Conservation (phyloP, 768 basidiomycete species). For the Tubosaeta sp. region DNA sequence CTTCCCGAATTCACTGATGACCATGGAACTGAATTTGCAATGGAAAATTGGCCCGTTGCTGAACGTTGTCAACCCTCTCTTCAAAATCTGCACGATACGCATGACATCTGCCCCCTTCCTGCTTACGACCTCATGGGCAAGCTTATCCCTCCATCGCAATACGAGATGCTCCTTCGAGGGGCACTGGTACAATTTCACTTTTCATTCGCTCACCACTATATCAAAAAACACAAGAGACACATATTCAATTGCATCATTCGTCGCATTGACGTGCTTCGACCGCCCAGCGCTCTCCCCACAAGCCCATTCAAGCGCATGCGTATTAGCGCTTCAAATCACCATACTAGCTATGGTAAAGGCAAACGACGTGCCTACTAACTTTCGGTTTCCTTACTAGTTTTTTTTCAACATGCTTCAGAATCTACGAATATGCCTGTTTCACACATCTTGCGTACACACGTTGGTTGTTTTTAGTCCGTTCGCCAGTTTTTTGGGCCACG, state of each 20-base stretch:
- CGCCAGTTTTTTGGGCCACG: no score
- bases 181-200: not conserved
- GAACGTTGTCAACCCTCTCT: not conserved
- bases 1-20: no score
- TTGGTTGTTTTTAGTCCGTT: no score
- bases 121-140: not conserved
- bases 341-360: no score
- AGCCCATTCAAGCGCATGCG: no score
- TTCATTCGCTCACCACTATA: not conserved
- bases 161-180: not conserved
- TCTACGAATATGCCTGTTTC: no score
- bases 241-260: not conserved
- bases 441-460: no score
- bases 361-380: no score
- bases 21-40: not conserved
- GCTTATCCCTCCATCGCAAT: not conserved
- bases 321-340: no score
- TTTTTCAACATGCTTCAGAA: no score
- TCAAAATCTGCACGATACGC: not conserved
- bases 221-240: constrained; percentile 1
- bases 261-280: not conserved
- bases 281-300: no score
- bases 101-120: not conserved
- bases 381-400: no score
- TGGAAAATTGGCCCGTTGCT: not conserved